Evolutionary conservation across 2,329 filamentous ascomycete genomes (phyloP).

Genomic region (Arthrocladium fulminans): DNA sequence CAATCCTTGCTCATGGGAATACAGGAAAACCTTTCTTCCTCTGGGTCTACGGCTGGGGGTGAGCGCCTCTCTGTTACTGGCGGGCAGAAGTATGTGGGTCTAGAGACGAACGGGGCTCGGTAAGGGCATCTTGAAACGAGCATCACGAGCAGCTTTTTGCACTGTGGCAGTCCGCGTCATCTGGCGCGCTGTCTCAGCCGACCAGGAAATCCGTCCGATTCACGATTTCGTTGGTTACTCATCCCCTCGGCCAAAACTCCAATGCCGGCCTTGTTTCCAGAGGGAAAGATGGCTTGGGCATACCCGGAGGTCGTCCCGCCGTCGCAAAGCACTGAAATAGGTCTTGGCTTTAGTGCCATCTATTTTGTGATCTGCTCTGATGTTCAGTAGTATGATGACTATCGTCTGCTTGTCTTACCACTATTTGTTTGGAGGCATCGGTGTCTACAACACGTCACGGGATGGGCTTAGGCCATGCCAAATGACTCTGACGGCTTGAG

Average conservation of each 20-base stretch:
- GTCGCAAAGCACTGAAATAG: background rate
- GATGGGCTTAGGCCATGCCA: background rate
- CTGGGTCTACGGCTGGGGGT: background rate
- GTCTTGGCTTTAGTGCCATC: background rate
- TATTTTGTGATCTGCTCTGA: background rate
- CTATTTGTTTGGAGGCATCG: background rate
- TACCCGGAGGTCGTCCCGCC: background rate
- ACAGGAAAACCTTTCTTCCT: background rate
- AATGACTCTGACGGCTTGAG: background rate
- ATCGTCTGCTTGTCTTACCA: background rate
- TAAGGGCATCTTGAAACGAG: slow-evolving; percentile 4
- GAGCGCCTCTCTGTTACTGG: background rate
- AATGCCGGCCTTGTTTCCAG: background rate
- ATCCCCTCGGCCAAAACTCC: background rate
- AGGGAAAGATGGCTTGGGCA: background rate
- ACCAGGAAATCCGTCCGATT: too few relatives aligned
- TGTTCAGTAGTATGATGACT: background rate
- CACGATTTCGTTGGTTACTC: background rate
- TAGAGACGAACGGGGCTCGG: background rate
- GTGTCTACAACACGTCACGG: background rate
- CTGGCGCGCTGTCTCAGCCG: background rate
- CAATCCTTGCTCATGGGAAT: background rate
- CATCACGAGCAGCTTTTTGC: background rate
- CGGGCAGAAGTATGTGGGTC: background rate
- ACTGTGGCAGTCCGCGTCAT: background rate